Evolutionary conservation across 2,329 filamentous ascomycete genomes (phyloP), one percentile per base, ranked within the genome.

Genomic region (Ophiostoma montium): DNA sequence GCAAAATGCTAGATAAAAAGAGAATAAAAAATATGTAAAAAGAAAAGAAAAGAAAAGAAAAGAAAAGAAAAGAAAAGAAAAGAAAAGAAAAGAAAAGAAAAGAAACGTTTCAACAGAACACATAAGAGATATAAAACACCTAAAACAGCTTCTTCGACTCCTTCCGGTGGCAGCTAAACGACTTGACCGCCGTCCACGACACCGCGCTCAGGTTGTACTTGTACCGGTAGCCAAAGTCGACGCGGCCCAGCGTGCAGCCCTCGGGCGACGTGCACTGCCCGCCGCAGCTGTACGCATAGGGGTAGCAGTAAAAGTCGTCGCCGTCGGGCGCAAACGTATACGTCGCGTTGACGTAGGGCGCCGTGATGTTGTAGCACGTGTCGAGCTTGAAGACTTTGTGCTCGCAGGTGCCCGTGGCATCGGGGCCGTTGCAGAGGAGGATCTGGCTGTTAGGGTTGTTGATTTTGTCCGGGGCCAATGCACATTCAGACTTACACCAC

Each of bases 311-410:
- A 54, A 75, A 75, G 35, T 55, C 55, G 42, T 71, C 71, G 35
- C 65, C 69, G 52, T 75, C 71, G 8, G 69, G 70, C 2, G 70
- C 70, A 56, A 76, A 76, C 0, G 73, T 76, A 59, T 73, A 71
- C 36, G 59, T 53, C 54, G 58, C 58, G 47, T 32, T 39, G 39
- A n/a, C 19, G 51, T 66, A 70, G n/a, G 63, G 63, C 9, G 56
- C 52, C 2, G 63, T 57, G 47, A 76, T 62, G 59, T 74, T 62
- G 59, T 70, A 61, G 61, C 73, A 76, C 41, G 61, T 62, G 5
- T 65, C 47, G 42, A 75, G 57, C 12, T 64, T 45, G 58, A 70
- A 72, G 41, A 67, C 64, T 19, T 61, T 52, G 56, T 74, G 62
- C 43, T 59, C 55, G 62, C 72, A 76, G 10, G 57, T 55, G 32